Percentiles rank a stretch among this genome's conserved stretches.
Conservation (phyloP, 306 rosid genomes). For the Cucumis melo region DNA sequence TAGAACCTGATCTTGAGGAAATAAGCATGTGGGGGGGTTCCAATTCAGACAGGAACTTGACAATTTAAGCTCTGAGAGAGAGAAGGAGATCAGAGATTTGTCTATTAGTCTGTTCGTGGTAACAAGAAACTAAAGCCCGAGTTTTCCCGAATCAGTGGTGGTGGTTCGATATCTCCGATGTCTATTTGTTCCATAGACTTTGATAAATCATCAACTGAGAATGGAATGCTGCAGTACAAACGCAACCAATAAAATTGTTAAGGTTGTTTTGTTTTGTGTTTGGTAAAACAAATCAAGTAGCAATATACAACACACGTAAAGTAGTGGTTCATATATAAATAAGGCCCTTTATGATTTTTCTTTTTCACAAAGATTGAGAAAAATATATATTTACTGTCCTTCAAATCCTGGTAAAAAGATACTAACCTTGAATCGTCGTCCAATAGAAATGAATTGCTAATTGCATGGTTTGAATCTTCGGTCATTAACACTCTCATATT, state of each 20-base stretch:
- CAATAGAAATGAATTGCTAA: conserved; percentile 90
- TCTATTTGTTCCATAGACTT: conserved; percentile 94
- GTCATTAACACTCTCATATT: conserved; percentile 91
- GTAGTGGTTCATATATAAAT: background rate
- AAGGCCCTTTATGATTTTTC: background rate
- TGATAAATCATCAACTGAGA: conserved; percentile 97
- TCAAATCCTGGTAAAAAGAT: background rate
- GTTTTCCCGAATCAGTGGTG: conserved; percentile 88
- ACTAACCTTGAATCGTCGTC: conserved; percentile 96
- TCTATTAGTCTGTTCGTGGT: conserved; percentile 60
- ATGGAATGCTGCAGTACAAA: conserved; percentile 66
- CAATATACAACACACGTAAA: background rate
- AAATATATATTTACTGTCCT: background rate
- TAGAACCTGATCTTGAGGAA: background rate
- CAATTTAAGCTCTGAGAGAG: background rate
- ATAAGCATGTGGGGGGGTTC: background rate
- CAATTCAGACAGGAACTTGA: background rate
- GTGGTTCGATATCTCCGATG: conserved; percentile 83
- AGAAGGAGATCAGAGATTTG: background rate
- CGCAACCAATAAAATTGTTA: conserved; percentile 1
- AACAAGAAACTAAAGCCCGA: conserved; percentile 91
- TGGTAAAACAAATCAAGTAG: background rate
- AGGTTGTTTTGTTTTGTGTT: background rate
- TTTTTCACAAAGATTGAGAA: background rate
- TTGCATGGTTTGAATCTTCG: conserved; percentile 84